Evolutionary conservation across 1,139 yeast species (phyloP).

Genomic region (Candida dubliniensis): DNA sequence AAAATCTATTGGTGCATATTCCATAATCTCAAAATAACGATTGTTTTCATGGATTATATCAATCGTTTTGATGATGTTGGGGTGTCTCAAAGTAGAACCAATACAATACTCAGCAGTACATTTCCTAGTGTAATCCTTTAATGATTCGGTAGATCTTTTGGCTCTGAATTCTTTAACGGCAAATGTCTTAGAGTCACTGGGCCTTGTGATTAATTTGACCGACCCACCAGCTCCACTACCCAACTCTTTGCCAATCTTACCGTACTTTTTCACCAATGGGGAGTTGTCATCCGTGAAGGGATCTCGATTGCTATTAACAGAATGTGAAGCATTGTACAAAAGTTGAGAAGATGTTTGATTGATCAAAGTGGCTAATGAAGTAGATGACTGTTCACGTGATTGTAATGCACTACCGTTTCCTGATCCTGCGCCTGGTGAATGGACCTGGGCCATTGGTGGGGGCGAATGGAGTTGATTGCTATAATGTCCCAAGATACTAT

Average conservation of each 20-base stretch:
- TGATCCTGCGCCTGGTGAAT: slow-evolving; percentile 1
- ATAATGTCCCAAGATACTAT: slow-evolving; percentile 18
- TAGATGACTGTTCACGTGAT: slow-evolving; percentile 38
- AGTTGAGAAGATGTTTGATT: slow-evolving; percentile 47
- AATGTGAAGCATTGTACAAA: slow-evolving; percentile 39
- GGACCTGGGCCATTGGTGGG: slow-evolving; percentile 20
- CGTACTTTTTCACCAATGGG: slow-evolving; percentile 79
- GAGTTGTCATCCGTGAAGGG: slow-evolving; percentile 56
- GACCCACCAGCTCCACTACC: slow-evolving; percentile 99
- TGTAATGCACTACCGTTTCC: slow-evolving; percentile 17
- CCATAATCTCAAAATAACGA: slow-evolving; percentile 94
- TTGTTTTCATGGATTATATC: slow-evolving; percentile 88
- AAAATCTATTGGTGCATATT: slow-evolving; percentile 93
- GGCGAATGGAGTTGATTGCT: slow-evolving; percentile 33
- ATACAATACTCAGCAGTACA: slow-evolving; percentile 97
- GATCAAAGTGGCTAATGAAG: slow-evolving; percentile 44
- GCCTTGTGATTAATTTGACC: slow-evolving; percentile 79
- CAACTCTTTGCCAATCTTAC: slow-evolving; percentile 81
- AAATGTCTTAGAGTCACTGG: slow-evolving; percentile 79
- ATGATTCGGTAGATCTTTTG: slow-evolving; percentile 76
- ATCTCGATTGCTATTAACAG: slow-evolving; percentile 28
- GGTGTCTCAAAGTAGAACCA: slow-evolving; percentile 93
- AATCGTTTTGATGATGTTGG: slow-evolving; percentile 89
- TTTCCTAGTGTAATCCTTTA: slow-evolving; percentile 89
- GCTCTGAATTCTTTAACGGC: slow-evolving; percentile 97